Conservation (phyloP, 1,139 yeast genomes). For the Saccharomyces hybrid region DNA sequence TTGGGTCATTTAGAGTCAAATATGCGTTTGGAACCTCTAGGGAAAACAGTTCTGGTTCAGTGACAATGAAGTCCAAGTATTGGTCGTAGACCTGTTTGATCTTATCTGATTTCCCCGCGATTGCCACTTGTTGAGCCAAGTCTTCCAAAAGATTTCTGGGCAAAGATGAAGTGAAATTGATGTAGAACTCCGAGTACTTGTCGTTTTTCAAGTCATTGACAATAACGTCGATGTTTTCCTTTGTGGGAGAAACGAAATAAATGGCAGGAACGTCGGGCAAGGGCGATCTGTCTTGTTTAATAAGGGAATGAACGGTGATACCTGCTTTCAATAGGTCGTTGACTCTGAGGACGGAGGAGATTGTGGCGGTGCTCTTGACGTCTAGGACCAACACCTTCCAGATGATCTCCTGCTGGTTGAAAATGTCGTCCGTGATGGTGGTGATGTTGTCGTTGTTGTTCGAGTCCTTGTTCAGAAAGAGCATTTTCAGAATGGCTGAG, state of each 20-base stretch:
- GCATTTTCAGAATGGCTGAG: constrained; percentile 70
- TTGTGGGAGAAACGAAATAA: constrained; percentile 83
- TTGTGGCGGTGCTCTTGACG: constrained; percentile 67
- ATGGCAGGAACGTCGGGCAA: constrained; percentile 91
- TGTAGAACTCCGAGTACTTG: constrained; percentile 67
- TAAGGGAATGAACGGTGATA: constrained; percentile 76
- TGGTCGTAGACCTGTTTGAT: constrained; percentile 90
- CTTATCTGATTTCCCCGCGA: constrained; percentile 57
- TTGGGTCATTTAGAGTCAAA: constrained; percentile 60
- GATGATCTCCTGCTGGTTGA: constrained; percentile 48
- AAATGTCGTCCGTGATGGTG: constrained; percentile 40
- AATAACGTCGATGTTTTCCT: constrained; percentile 60
- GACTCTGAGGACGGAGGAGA: constrained; percentile 83
- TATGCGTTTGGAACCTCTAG: constrained; percentile 63
- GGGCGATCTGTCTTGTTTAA: constrained; percentile 64
- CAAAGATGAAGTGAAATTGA: constrained; percentile 79
- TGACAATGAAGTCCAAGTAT: constrained; percentile 80
- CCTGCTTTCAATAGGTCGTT: constrained; percentile 85
- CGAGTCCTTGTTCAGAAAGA: constrained; percentile 57
- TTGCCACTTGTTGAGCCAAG: constrained; percentile 75
- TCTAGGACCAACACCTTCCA: constrained; percentile 96
- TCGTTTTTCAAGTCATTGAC: constrained; percentile 66
- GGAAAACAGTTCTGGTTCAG: constrained; percentile 86
- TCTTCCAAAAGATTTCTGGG: constrained; percentile 76
- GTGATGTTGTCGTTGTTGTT: constrained; percentile 1